Base-by-base conservation (phyloP, 1,284 basidiomycete genomes). In the Ustilago trichophora region DNA sequence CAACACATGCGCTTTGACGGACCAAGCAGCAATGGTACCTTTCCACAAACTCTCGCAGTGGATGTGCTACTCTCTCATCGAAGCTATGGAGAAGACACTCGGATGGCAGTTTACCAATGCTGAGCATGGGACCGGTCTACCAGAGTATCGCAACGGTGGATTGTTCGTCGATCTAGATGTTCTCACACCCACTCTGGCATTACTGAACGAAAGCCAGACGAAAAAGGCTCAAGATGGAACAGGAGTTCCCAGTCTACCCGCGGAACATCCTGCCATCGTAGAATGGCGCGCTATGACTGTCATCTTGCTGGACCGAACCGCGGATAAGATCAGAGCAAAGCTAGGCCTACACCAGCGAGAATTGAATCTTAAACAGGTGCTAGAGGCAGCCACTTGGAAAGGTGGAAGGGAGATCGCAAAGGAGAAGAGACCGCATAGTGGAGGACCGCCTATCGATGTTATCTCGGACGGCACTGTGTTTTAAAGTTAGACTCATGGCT, bases 241-340 rank as follows among this genome's bases (percentile, higher is more conserved):
- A n/a, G n/a, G 46, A 16, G 3, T 4, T 63, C 11, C 59, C 66
- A 0, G 24, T 22, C 8, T 92, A 51, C 87, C 90, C 12, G 85
- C 86, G 36, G 89, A 89, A 0, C 91, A 94, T 78, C 91, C 92
- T 0, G 92, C 92, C 4, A 89, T 98, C 47, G 88, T 97, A 34
- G 94, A 98, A 83, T 96, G 94, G 93, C 85, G 95, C 48, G 93
- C 93, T 0, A 86, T 96, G 85, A 97, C 94, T 0, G 91, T 98
- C 32, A 90, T 96, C 58, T 87, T 90, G 76, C 85, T 98, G 21
- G 75, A 77, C 29, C 49, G 72, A 15, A 32, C 45, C 15, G 72
- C 75, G 1, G 45, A 53, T 2, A 51, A 40, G 1, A 69, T 77
- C 31, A 41, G 74, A 5, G 12, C 19, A 0, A 55, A 60, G 19